A percentile compares a stretch with the other conserved stretches of the same genome.
Conservation (phyloP, 2,329 filamentous ascomycete species). For the Epichloe aotearoae region DNA sequence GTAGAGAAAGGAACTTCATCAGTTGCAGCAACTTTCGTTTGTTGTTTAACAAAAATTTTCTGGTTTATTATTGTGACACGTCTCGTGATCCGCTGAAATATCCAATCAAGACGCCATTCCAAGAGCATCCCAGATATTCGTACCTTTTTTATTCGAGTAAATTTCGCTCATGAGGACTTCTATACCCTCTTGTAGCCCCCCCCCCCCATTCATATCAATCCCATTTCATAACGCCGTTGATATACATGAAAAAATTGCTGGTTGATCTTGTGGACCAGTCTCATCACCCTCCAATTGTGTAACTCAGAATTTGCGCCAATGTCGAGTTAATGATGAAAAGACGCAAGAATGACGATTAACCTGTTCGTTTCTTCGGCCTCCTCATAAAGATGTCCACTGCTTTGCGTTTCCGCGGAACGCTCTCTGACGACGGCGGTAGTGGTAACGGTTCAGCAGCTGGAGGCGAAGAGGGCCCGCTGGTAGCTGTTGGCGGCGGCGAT, state of each 20-base stretch:
- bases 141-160: neutral
- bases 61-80: neutral
- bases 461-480: neutral
- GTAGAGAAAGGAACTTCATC: neutral
- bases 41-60: too few species aligned
- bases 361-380: constrained; percentile 26
- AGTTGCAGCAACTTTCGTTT: neutral
- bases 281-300: neutral
- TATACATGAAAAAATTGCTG: neutral
- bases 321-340: neutral
- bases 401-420: constrained; percentile 27
- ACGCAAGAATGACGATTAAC: neutral
- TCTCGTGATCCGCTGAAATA: neutral
- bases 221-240: neutral
- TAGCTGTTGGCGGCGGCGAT: neutral
- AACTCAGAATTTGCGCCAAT: neutral
- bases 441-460: neutral
- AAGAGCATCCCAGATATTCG: neutral
- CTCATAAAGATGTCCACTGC: constrained; percentile 37
- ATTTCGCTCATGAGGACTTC: neutral
- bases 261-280: neutral
- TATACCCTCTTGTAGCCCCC: neutral
- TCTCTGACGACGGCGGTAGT: neutral
- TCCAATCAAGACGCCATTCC: neutral
- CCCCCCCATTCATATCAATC: neutral